Conservation (phyloP, 208 protist genomes). For the Naegleria fowleri region DNA sequence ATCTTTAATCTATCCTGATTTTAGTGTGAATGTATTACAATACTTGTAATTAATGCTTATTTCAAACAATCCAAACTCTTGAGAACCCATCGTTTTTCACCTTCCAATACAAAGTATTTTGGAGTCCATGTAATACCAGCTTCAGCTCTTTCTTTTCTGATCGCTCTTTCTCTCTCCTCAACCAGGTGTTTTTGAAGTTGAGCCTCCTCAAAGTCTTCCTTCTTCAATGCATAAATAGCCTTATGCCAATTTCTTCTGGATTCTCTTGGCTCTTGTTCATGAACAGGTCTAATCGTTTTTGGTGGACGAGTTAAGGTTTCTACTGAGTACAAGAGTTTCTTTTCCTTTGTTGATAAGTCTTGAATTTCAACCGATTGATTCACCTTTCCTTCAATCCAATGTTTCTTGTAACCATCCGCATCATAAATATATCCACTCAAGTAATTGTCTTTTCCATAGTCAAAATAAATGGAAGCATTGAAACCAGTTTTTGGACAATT, state of each 20-base stretch:
- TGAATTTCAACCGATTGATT: constrained; percentile 1
- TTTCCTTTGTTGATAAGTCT: neutral
- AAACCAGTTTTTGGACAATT: neutral
- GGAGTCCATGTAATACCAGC: neutral
- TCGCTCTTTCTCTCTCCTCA: constrained; percentile 16
- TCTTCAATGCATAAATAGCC: neutral
- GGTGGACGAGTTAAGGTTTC: neutral
- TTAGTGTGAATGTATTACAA: neutral
- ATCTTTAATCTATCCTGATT: neutral
- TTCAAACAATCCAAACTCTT: neutral
- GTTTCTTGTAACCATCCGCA: neutral
- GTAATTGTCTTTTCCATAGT: neutral
- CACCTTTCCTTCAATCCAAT: neutral
- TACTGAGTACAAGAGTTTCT: neutral
- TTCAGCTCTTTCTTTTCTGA: constrained; percentile 12
- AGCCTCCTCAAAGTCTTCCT: constrained; percentile 1
- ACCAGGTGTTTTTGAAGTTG: constrained; percentile 4
- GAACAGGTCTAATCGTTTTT: neutral
- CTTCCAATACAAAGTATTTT: neutral
- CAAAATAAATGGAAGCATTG: neutral
- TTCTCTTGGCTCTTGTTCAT: constrained; percentile 14
- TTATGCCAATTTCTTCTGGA: constrained; percentile 15
- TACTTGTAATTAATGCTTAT: neutral
- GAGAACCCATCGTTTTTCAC: neutral
- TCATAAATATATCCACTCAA: neutral